These are phyloP conservation scores for Aegilops speltoides DNA, from an alignment of 176 grass and related monocot species.

Conservation along the genomic window DNA sequence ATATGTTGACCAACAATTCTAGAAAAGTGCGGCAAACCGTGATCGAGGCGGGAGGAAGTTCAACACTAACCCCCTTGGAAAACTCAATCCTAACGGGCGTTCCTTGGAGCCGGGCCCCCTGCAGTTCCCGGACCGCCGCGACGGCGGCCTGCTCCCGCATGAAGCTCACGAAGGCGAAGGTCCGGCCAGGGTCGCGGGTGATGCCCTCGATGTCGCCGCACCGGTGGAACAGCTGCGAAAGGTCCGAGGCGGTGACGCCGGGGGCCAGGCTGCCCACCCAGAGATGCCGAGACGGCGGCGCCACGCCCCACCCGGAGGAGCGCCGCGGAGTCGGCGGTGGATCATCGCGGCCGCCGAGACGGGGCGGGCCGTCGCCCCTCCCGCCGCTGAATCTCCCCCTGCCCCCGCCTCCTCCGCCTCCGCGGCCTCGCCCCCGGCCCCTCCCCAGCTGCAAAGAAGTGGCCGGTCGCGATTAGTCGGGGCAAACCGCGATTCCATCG, in stretches of 20 bases:
- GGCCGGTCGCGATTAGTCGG: slow-evolving; percentile 7
- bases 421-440: slow-evolving; percentile 28
- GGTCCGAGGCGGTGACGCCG: slow-evolving; percentile 38
- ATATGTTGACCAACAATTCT: slow-evolving; percentile 8
- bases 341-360: slow-evolving; percentile 17
- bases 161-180: slow-evolving; percentile 80
- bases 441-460: slow-evolving; percentile 53
- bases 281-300: slow-evolving; percentile 77
- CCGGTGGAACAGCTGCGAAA: slow-evolving; percentile 63
- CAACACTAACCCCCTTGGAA: slow-evolving; percentile 98
- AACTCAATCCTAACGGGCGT: slow-evolving; percentile 87
- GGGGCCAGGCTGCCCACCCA: slow-evolving; percentile 81
- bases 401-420: not conserved
- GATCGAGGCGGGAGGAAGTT: slow-evolving; percentile 40
- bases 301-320: slow-evolving; percentile 61
- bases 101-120: slow-evolving; percentile 57
- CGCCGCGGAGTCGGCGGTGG: slow-evolving; percentile 13
- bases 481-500: not conserved
- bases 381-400: slow-evolving; percentile 33
- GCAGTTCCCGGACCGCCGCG: slow-evolving; percentile 58
- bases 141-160: slow-evolving; percentile 56
- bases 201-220: slow-evolving; percentile 72
- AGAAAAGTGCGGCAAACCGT: slow-evolving; percentile 14
- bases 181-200: slow-evolving; percentile 53
- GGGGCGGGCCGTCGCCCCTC: slow-evolving; percentile 9